phyloP scores from a whole-genome alignment of 192 early-diverging fungal species.

The Borealophlyctis nickersoniae region DNA sequence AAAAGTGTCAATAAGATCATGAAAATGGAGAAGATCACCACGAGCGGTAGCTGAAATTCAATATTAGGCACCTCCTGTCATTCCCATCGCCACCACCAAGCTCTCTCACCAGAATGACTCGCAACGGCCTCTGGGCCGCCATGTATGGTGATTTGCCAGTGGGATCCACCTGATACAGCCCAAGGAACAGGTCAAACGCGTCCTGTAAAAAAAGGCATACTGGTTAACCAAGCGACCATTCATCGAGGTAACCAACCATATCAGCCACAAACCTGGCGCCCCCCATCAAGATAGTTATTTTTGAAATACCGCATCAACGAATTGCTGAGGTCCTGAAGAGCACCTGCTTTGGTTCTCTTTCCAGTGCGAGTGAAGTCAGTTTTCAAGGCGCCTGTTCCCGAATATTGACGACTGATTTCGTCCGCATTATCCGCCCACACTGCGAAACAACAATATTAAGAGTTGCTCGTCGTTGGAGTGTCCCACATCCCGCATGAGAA shows the following conservation, averaged over 20 bases:
- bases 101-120: background rate
- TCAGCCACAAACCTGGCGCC: conserved; percentile 58
- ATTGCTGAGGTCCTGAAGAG: conserved; percentile 77
- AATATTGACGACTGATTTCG: conserved; percentile 83
- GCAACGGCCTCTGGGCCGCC: background rate
- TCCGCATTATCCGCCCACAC: conserved; percentile 99
- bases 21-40: conserved; percentile 19
- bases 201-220: conserved; percentile 49
- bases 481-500: background rate
- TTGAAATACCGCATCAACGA: conserved; percentile 82
- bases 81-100: background rate
- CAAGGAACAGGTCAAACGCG: conserved; percentile 84
- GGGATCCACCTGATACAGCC: conserved; percentile 48
- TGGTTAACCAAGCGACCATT: background rate
- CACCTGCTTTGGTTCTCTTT: conserved; percentile 77
- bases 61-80: background rate
- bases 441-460: conserved; percentile 28
- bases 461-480: background rate
- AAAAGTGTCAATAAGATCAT: conserved; percentile 36
- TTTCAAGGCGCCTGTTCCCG: conserved; percentile 95
- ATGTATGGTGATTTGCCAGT: conserved; percentile 20
- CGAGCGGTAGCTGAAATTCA: conserved; percentile 22
- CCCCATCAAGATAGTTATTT: conserved; percentile 94
- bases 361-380: conserved; percentile 98
- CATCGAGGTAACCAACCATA: background rate